Evolutionary conservation across 2,329 filamentous ascomycete genomes (phyloP).

Genomic region (Immersiporthe knoxdaviesiana): DNA sequence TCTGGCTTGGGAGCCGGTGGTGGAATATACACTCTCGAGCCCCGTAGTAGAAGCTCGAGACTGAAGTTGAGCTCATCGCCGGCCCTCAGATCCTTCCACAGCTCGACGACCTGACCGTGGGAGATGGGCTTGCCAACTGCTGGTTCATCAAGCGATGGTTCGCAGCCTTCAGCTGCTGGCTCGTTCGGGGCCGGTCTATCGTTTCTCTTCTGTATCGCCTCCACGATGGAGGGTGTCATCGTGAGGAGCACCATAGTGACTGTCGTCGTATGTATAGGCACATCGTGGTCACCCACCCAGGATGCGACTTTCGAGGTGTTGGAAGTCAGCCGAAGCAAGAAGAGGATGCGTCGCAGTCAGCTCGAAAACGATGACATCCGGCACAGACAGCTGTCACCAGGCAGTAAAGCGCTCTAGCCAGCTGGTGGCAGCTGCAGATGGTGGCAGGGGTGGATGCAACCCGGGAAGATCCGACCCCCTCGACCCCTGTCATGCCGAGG

Average conservation of each 20-base stretch:
- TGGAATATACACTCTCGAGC: constrained; percentile 73
- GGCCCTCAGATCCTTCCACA: constrained; percentile 58
- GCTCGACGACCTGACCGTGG: constrained; percentile 67
- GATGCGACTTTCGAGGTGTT: not conserved
- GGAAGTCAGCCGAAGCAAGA: not conserved
- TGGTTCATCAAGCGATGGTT: constrained; percentile 55
- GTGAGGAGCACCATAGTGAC: constrained; percentile 72
- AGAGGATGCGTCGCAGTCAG: constrained; percentile 2
- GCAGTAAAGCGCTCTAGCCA: not conserved
- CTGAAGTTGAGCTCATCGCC: constrained; percentile 42
- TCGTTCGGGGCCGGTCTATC: constrained; percentile 17
- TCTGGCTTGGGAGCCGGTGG: constrained; percentile 80
- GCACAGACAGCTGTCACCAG: not conserved
- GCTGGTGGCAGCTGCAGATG: not conserved
- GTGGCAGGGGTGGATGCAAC: not conserved
- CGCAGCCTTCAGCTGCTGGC: constrained; percentile 41
- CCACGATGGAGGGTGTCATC: constrained; percentile 71
- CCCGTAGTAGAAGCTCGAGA: constrained; percentile 72
- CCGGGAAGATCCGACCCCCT: constrained; percentile 4
- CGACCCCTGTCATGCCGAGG: constrained; percentile 9
- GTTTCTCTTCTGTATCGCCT: constrained; percentile 54
- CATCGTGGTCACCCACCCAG: not conserved
- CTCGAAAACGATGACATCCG: not conserved
- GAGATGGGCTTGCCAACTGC: constrained; percentile 69
- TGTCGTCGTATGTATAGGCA: not conserved